Conservation (phyloP, 129 eudicot genomes). For the Flaveria robusta region DNA sequence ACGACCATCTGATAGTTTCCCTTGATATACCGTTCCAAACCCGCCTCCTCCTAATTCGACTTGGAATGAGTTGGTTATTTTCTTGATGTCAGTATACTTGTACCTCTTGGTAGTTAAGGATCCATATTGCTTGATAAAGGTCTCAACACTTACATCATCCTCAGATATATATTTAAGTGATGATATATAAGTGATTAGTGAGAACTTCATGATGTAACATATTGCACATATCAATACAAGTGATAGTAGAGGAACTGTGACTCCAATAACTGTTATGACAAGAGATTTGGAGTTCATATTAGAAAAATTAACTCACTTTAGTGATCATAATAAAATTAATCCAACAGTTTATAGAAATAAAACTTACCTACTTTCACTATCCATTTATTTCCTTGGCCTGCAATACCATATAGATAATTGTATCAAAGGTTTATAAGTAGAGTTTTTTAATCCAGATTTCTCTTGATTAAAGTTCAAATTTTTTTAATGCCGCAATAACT, state of each 20-base stretch:
- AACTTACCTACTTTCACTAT: neutral
- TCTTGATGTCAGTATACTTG: neutral
- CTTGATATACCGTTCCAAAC: constrained; percentile 5
- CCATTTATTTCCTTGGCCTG: neutral
- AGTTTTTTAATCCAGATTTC: too few relatives aligned
- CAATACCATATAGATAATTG: neutral
- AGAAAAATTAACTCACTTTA: too few relatives aligned
- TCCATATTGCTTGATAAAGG: constrained; percentile 16
- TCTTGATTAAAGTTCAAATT: too few relatives aligned
- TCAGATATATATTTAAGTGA: neutral
- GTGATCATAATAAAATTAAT: too few relatives aligned
- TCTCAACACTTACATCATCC: constrained; percentile 5
- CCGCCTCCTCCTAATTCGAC: neutral
- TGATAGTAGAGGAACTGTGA: neutral
- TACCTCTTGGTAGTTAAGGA: constrained; percentile 17
- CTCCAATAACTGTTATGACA: neutral
- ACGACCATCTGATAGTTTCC: neutral
- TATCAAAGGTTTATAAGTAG: neutral
- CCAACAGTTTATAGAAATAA: too few relatives aligned
- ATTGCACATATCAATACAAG: neutral
- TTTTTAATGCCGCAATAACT: too few relatives aligned
- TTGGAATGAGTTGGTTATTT: constrained; percentile 3
- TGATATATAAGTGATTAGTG: neutral
- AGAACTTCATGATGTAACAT: neutral
- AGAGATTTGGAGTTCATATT: neutral